Evolutionary conservation across 768 basidiomycete species (phyloP), one percentile per base, ranked within the genome.

Genomic region (Myochromella boudieri): DNA sequence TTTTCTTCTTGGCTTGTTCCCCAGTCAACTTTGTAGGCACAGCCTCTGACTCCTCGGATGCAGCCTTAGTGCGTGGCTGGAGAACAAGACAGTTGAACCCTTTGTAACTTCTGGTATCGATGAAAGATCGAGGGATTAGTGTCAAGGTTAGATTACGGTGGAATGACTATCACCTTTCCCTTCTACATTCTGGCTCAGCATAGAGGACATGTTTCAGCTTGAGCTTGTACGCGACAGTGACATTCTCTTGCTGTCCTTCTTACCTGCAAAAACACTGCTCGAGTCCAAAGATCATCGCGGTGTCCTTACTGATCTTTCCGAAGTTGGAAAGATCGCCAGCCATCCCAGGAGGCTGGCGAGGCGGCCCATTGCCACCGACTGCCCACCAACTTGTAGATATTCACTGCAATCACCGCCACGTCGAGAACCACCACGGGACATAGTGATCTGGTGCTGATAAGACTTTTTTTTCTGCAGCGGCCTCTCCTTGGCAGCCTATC

Each of bases 341-440:
- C 69, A 91, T 87, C 46, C 85, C 67, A 29, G 80, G 80, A 21
- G 81, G 78, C 15, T 82, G 80, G 41, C 77, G 58, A 29, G 75
- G 63, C 31, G 70, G 68, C 37, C 60, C 59, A 47, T 77, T 72
- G 44, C 78, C 74, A 42, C 84, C 81, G n/a, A 85, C 84, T 26
- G 87, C 80, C 95, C 95, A 97, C 81, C 83, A 44, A 76, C 68
- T 45, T 81, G 81, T 12, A 75, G 68, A 38, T 69, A 72, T 11
- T 78, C 76, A 33, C 72, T 76, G 48, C 86, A 77, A 6, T 88
- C 81, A 15, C 80, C 82, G 27, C 94, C 95, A 32, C 92, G 85
- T 44, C 91, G 80, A 44, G 94, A 97, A 31, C 92, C 91, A 29
- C 88, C 87, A 31, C 94, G 86, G 18, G 92, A 94, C 82, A 95